A percentile compares a stretch with the other conserved stretches of the same genome.
Evolutionary conservation across 2,329 filamentous ascomycete genomes (phyloP).

Genomic region (Fusarium temperatum): DNA sequence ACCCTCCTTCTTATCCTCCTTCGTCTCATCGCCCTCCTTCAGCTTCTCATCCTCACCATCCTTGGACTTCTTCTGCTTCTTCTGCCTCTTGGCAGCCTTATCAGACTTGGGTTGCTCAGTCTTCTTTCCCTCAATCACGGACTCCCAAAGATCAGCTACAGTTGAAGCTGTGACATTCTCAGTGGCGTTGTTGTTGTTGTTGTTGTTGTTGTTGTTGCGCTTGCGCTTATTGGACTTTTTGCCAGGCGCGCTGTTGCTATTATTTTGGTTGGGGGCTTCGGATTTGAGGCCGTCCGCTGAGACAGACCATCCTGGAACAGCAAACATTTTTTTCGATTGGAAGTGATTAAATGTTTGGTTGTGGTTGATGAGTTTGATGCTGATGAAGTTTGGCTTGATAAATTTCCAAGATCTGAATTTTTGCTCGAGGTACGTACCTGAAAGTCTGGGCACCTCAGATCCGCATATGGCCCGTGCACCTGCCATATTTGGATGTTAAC

Average conservation of each 20-base stretch:
- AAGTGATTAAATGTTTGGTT: background rate
- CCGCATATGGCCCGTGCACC: conserved; percentile 6
- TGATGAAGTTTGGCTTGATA: conserved; percentile 11
- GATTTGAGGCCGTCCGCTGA: conserved; percentile 75
- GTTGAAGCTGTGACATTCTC: conserved; percentile 72
- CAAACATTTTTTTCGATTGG: conserved; percentile 73
- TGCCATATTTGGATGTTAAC: conserved; percentile 1
- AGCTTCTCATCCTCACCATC: conserved; percentile 37
- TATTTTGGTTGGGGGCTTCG: conserved; percentile 60
- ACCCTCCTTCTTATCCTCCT: conserved; percentile 9
- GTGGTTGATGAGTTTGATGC: conserved; percentile 18
- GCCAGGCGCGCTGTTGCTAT: conserved; percentile 44
- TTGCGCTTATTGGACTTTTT: conserved; percentile 69
- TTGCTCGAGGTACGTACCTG: conserved; percentile 22
- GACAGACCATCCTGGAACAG: conserved; percentile 92
- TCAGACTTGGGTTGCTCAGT: conserved; percentile 38
- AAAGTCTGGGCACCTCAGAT: background rate
- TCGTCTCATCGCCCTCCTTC: conserved; percentile 34
- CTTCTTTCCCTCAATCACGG: conserved; percentile 76
- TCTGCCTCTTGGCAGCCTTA: conserved; percentile 48
- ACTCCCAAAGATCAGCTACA: conserved; percentile 80
- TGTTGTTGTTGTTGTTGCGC: conserved; percentile 43
- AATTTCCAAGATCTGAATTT: conserved; percentile 26
- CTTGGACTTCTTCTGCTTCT: conserved; percentile 46
- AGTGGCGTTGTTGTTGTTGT: conserved; percentile 31